Evolutionary conservation across 352 stramenopile species (phyloP).

Genomic region (Proteromonas lacertae): DNA sequence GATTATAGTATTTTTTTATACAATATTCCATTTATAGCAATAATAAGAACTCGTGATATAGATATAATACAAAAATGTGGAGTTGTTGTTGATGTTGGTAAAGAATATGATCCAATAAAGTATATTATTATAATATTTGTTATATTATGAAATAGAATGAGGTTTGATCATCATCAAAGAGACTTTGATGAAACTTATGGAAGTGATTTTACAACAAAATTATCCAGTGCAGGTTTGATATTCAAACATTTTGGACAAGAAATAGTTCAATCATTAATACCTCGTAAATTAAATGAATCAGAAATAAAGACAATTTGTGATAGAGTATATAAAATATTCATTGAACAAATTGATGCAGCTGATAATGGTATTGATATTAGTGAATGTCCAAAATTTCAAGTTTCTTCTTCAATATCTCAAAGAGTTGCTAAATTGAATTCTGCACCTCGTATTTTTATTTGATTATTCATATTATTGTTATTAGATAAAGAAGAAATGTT

Average conservation of each 20-base stretch:
- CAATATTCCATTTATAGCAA: constrained; percentile 12
- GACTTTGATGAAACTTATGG: constrained; percentile 42
- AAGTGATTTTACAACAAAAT: constrained; percentile 34
- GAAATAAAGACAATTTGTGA: neutral
- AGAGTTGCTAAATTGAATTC: constrained; percentile 65
- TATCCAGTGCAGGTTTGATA: constrained; percentile 73
- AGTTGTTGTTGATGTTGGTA: constrained; percentile 81
- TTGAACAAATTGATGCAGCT: constrained; percentile 91
- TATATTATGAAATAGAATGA: constrained; percentile 8
- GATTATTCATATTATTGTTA: no score
- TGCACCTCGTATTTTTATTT: no score
- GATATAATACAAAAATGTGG: constrained; percentile 50
- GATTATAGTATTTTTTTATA: constrained; percentile 9
- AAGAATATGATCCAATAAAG: constrained; percentile 45
- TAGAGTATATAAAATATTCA: constrained; percentile 20
- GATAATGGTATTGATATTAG: constrained; percentile 76
- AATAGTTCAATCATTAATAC: no score
- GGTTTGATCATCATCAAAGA: constrained; percentile 92
- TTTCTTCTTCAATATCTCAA: constrained; percentile 22
- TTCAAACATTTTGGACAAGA: constrained; percentile 91
- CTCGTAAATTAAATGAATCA: constrained; percentile 18
- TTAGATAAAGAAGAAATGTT: no score
- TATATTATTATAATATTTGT: neutral
- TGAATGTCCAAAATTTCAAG: constrained; percentile 16
- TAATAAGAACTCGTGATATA: constrained; percentile 23